phyloP scores from a whole-genome alignment of 345 rosid species.

The Arabidopsis arenosa region DNA sequence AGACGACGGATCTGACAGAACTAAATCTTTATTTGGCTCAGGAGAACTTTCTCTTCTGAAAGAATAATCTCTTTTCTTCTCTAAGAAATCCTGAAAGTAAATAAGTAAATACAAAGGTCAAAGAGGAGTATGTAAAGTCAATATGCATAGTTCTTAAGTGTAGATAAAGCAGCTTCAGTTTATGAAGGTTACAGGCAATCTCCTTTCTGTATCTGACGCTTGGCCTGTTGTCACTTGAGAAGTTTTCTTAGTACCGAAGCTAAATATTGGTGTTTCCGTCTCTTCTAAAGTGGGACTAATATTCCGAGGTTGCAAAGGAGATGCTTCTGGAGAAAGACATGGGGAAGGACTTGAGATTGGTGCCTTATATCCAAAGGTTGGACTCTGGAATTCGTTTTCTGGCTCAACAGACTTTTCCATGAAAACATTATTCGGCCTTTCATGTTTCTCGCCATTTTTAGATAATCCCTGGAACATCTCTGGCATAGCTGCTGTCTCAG shows the following conservation, averaged over 20 bases:
- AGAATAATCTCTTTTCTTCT: slow-evolving; percentile 52
- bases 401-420: slow-evolving; percentile 45
- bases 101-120: slow-evolving; percentile 55
- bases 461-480: slow-evolving; percentile 44
- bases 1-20: slow-evolving; percentile 54
- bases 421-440: slow-evolving; percentile 42
- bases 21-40: slow-evolving; percentile 48
- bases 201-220: slow-evolving; percentile 48
- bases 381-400: slow-evolving; percentile 60
- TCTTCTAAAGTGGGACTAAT: slow-evolving; percentile 49
- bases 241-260: slow-evolving; percentile 47
- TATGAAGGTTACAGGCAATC: slow-evolving; percentile 61
- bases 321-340: slow-evolving; percentile 54
- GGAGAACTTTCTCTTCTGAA: slow-evolving; percentile 41
- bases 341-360: slow-evolving; percentile 55
- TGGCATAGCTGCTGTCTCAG: slow-evolving; percentile 46
- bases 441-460: slow-evolving; percentile 48
- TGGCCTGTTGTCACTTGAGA: slow-evolving; percentile 49
- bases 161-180: slow-evolving; percentile 30
- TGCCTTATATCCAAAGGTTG: slow-evolving; percentile 59
- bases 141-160: slow-evolving; percentile 14
- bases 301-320: slow-evolving; percentile 46
- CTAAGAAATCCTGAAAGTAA: slow-evolving; percentile 58
- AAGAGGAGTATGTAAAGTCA: slow-evolving; percentile 28
- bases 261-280: slow-evolving; percentile 44